Evolutionary conservation across 352 stramenopile genomes (phyloP), one percentile per base, ranked within the genome.

Genomic region (Pythium graminicola): DNA sequence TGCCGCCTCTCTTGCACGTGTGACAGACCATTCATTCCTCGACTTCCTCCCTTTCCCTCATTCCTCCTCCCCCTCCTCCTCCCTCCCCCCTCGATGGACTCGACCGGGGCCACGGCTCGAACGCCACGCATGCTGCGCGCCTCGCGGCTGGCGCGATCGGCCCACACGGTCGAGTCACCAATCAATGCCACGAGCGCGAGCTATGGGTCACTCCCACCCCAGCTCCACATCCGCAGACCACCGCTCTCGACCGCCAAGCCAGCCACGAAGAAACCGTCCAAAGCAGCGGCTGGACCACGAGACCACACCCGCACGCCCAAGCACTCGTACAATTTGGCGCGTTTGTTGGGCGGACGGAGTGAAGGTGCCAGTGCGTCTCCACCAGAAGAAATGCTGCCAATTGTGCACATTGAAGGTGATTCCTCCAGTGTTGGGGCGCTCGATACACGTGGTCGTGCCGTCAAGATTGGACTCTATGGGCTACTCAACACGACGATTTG

Each of bases 401-500:
- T 65, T 43, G 50, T 60, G 32, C 43, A 55, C 36, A 52, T 59
- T 14, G 50, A 59, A 27, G 44, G 57, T 29, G 29, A 54, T 24
- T n/a, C 22, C 0, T 1, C 28, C 19, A 22, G 14, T 2, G 27
- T n/a, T n/a, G n/a, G 28, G 22, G 20, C 50, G 20, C 20, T 24
- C n/a, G 47, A 47, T 10, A 31, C 50, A 26, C 48, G 41, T 16
- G 36, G 52, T 6, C 63, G 54, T n/a, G 67, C 59, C 44, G 55
- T 85, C 63, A 85, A 86, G 60, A 74, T 91, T 50, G 78, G 65
- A 3, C 59, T 96, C 17, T 96, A 95, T 48, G 86, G 86, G n/a
- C 60, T 95, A 32, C 82, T 98, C 54, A 98, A 98, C 69, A 93
- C 93, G 6, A 89, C 97, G 38, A 97, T 98, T 61, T 80, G 92